Conservation (phyloP, 345 rosid genomes). For the Erysimum cheiranthoides region DNA sequence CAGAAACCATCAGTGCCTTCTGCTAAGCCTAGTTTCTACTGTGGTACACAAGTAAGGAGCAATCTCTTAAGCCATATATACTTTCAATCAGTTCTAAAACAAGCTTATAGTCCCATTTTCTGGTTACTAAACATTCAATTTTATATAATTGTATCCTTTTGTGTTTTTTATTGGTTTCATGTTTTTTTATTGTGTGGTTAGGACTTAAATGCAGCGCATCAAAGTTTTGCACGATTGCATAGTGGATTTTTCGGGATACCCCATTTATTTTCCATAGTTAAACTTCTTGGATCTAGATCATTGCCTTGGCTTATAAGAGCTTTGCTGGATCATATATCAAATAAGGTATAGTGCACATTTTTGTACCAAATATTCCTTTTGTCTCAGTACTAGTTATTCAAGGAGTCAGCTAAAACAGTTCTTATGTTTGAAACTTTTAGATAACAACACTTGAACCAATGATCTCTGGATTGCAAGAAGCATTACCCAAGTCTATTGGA, state of each 20-base stretch:
- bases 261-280: slow-evolving; percentile 83
- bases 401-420: slow-evolving; percentile 16
- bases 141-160: too few relatives aligned
- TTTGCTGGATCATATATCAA: slow-evolving; percentile 92
- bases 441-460: slow-evolving; percentile 82
- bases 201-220: slow-evolving; percentile 98
- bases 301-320: slow-evolving; percentile 98
- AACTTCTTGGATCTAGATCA: slow-evolving; percentile 93
- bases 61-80: slow-evolving; percentile 20
- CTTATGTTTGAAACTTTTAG: slow-evolving; percentile 53
- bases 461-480: slow-evolving; percentile 90
- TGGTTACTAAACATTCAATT: too few relatives aligned
- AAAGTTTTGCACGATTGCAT: slow-evolving; percentile 91
- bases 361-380: slow-evolving; percentile 17
- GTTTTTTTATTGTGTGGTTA: slow-evolving; percentile 42
- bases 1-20: slow-evolving; percentile 94
- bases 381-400: background rate
- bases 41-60: slow-evolving; percentile 89
- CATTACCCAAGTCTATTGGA: slow-evolving; percentile 93
- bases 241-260: slow-evolving; percentile 92
- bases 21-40: slow-evolving; percentile 91
- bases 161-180: background rate
- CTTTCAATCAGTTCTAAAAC: slow-evolving; percentile 21
- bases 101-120: background rate
- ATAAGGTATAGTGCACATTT: slow-evolving; percentile 61